Evolutionary conservation across 1,284 basidiomycete genomes (phyloP).

Genomic region (Boletus calvinii): DNA sequence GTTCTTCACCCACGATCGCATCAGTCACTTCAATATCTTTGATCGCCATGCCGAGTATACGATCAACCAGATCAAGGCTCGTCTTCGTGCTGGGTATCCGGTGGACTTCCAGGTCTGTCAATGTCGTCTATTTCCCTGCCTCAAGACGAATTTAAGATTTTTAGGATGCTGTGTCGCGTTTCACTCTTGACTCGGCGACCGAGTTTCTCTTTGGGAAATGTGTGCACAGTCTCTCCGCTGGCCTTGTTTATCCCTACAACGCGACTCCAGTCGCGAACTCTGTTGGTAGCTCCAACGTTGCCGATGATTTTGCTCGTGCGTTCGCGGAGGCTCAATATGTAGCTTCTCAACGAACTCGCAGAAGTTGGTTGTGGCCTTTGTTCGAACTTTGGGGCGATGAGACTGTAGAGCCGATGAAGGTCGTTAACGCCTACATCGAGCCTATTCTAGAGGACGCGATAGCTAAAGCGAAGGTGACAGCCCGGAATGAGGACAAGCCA

Average conservation of each 20-base stretch:
- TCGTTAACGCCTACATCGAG: constrained; percentile 50
- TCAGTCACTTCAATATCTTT: constrained; percentile 49
- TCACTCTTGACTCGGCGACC: constrained; percentile 55
- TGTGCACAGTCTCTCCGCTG: constrained; percentile 40
- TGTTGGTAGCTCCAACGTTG: constrained; percentile 1
- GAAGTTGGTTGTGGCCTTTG: constrained; percentile 47
- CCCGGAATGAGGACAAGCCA: constrained; percentile 12
- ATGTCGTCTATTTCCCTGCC: not conserved
- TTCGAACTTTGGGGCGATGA: constrained; percentile 48
- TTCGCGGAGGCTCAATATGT: constrained; percentile 39
- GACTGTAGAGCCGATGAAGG: constrained; percentile 43
- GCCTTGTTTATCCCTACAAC: constrained; percentile 46
- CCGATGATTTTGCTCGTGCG: constrained; percentile 31
- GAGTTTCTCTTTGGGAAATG: constrained; percentile 54
- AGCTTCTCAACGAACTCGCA: constrained; percentile 40
- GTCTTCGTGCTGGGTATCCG: constrained; percentile 35
- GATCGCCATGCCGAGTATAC: constrained; percentile 38
- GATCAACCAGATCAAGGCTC: constrained; percentile 34
- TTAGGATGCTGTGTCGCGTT: constrained; percentile 42
- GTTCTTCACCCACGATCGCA: constrained; percentile 49
- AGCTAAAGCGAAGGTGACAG: constrained; percentile 32
- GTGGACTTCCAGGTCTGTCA: constrained; percentile 41
- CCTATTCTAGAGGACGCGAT: constrained; percentile 51
- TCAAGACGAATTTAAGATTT: not conserved
- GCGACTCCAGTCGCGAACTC: constrained; percentile 17